phyloP scores from a whole-genome alignment of 169 alveolate genomes.

The Theileria orientalis region DNA sequence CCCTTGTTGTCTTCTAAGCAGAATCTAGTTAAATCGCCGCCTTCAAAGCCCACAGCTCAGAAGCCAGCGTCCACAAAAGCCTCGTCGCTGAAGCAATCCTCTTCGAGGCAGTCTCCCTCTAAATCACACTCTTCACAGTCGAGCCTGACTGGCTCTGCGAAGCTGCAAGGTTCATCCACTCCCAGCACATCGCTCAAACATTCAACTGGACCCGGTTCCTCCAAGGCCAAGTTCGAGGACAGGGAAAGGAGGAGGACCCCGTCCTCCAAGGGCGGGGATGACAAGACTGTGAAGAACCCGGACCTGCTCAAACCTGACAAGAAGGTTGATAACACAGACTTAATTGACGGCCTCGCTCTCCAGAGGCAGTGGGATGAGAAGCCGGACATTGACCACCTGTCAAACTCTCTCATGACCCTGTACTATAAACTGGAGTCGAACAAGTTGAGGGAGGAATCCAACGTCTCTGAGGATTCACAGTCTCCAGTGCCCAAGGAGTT shows the following conservation, averaged over 20 bases:
- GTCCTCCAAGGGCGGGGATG: neutral
- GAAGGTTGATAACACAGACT: slow-evolving; percentile 22
- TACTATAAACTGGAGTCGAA: slow-evolving; percentile 9
- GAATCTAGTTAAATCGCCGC: too few species aligned
- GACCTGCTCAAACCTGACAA: neutral
- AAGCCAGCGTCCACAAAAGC: too few species aligned
- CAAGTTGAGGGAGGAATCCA: neutral
- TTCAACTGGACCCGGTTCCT: neutral
- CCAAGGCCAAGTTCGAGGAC: neutral
- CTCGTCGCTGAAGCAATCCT: neutral
- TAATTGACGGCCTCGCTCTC: slow-evolving; percentile 52
- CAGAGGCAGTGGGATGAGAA: slow-evolving; percentile 65
- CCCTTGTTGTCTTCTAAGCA: too few species aligned
- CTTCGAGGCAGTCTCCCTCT: neutral
- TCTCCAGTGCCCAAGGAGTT: too few species aligned
- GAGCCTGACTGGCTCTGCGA: neutral
- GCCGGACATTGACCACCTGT: slow-evolving; percentile 58
- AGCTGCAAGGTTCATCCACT: neutral
- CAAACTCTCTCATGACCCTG: slow-evolving; percentile 44
- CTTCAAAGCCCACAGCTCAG: too few species aligned
- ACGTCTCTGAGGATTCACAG: too few species aligned
- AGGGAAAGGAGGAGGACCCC: slow-evolving; percentile 1
- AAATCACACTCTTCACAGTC: neutral
- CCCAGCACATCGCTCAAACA: neutral
- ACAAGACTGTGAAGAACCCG: slow-evolving; percentile 30